phyloP scores from a whole-genome alignment of 192 early-diverging fungal genomes.

The Pilobolus umbonatus region DNA sequence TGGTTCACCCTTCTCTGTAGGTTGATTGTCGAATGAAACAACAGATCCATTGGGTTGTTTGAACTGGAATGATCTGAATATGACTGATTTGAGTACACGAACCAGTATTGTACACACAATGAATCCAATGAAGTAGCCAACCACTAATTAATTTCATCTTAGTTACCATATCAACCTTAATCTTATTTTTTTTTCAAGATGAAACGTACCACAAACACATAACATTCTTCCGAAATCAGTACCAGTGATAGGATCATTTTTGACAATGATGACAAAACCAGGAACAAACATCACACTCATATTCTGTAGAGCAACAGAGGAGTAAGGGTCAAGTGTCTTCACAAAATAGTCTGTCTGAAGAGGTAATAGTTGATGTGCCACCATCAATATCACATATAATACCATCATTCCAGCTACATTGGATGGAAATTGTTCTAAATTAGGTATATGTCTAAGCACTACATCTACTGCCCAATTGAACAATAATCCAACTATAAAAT shows the following conservation, averaged over 20 bases:
- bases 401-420: constrained; percentile 14
- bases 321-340: constrained; percentile 1
- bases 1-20: not conserved
- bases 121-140: constrained; percentile 5
- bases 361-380: not conserved
- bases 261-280: constrained; percentile 6
- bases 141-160: constrained; percentile 1
- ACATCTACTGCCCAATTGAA: constrained; percentile 1
- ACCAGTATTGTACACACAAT: not conserved
- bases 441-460: constrained; percentile 10
- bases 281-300: constrained; percentile 24
- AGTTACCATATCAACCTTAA: not conserved
- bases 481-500: not conserved
- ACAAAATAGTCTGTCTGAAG: not conserved
- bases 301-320: constrained; percentile 6
- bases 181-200: not conserved
- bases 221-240: not conserved
- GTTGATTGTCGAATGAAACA: not conserved
- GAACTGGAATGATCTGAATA: not conserved
- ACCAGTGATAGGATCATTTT: constrained; percentile 5
- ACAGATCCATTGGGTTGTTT: not conserved
- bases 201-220: not conserved
- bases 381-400: constrained; percentile 2
- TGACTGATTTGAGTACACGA: not conserved
- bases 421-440: constrained; percentile 6